Base-by-base conservation (phyloP, 495 filamentous ascomycete species). In the Cercophora scortea region DNA sequence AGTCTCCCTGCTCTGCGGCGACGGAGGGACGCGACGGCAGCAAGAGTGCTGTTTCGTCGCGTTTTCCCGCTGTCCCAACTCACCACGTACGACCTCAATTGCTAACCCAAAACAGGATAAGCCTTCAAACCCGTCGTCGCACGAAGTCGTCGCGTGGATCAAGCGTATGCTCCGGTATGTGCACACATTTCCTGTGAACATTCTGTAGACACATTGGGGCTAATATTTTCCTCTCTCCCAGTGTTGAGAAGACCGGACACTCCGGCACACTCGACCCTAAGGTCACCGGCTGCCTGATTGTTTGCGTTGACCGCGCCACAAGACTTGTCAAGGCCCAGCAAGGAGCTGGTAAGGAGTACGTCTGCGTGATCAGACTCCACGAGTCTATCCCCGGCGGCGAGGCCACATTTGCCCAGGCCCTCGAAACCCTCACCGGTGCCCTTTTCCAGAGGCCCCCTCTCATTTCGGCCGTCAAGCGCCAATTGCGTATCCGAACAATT, bases 121-220 rank as follows among this genome's bases (percentile, higher is more conserved):
- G 71, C 93, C 93, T 35, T 90, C 90, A 13, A 98, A 98, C 76
- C 93, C 93, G 16, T 95, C 89, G 51, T 93, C 88, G 62, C 93
- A 98, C 76, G 93, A 98, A 71, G 94, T 97, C 41, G 93, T 98
- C 61, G 90, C 93, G 50, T 98, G 93, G 94, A 84, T 96, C 53
- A 98, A 98, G 84, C 82, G 90, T 51, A 96, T 97, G 58, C 76
- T 98, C 43, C 85, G 88, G 89, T 94, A 81, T 15, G 61, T 39
- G 7, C 8, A 15, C 40, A 36, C n/a, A 10, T 17, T 32, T 18
- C n/a, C 32, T 40, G n/a, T 17, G 8, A 15, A 3, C 1, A 3
- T 42, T 42, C 8, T 17, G 41, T 15, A 8, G 32, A 12, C 25
- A 18, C 8, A 16, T 16, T 33, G 18, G 49, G 44, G 57, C 66